Conservation (phyloP, 2,329 filamentous ascomycete species). For the Fusarium armeniacum region DNA sequence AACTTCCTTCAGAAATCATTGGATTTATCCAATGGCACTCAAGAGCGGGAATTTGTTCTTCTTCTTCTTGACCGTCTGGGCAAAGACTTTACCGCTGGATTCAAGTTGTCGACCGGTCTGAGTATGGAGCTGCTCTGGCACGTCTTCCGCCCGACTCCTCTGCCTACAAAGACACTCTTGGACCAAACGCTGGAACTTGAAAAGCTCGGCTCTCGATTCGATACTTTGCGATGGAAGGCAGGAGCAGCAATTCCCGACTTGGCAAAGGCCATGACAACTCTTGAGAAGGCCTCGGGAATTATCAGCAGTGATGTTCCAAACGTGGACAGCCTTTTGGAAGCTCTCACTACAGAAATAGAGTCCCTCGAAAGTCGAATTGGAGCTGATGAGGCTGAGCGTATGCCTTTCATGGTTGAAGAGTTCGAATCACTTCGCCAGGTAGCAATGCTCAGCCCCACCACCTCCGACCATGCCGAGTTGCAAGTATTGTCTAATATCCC, state of each 20-base stretch:
- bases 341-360: slow-evolving; percentile 65
- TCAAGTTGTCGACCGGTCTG: slow-evolving; percentile 80
- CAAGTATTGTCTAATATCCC: slow-evolving; percentile 63
- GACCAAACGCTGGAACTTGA: slow-evolving; percentile 66
- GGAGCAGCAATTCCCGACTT: slow-evolving; percentile 66
- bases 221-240: slow-evolving; percentile 71
- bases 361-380: slow-evolving; percentile 64
- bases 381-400: slow-evolving; percentile 57
- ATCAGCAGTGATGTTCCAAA: slow-evolving; percentile 60
- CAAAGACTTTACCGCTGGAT: slow-evolving; percentile 75
- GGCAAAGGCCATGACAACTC: slow-evolving; percentile 65
- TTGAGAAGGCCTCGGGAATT: slow-evolving; percentile 70
- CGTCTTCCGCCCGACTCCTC: slow-evolving; percentile 73
- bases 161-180: slow-evolving; percentile 62
- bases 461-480: slow-evolving; percentile 53
- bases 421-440: slow-evolving; percentile 72
- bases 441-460: slow-evolving; percentile 57
- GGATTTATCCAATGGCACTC: slow-evolving; percentile 42
- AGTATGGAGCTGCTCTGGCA: slow-evolving; percentile 87
- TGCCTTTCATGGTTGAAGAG: slow-evolving; percentile 66
- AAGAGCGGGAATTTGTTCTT: slow-evolving; percentile 56
- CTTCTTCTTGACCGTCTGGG: slow-evolving; percentile 61
- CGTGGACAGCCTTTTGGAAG: slow-evolving; percentile 63
- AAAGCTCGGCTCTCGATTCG: slow-evolving; percentile 70
- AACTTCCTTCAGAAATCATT: slow-evolving; percentile 58